phyloP scores from a whole-genome alignment of 169 alveolate genomes.

The Cryptosporidium muris region DNA sequence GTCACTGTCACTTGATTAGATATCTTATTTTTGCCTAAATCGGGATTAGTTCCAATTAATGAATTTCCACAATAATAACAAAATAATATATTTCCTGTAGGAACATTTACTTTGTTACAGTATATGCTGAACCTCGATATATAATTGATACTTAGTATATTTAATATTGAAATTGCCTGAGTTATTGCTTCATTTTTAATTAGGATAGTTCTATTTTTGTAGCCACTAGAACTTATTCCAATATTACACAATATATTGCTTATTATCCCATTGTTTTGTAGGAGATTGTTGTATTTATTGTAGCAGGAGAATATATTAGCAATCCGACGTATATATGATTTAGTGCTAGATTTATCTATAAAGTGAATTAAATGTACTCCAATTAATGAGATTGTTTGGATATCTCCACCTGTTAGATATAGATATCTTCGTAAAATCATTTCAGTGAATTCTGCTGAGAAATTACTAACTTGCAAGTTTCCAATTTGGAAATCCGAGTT shows the following conservation, averaged over 20 bases:
- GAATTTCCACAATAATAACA: slow-evolving; percentile 59
- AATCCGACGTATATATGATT: background rate
- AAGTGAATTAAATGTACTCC: slow-evolving; percentile 12
- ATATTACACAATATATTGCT: background rate
- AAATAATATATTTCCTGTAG: slow-evolving; percentile 51
- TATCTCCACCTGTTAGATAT: slow-evolving; percentile 47
- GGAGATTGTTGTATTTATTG: slow-evolving; percentile 18
- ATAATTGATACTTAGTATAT: background rate
- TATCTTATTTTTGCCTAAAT: background rate
- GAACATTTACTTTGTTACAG: slow-evolving; percentile 1
- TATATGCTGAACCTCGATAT: slow-evolving; percentile 2
- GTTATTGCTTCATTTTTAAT: slow-evolving; percentile 3
- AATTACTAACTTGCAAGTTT: background rate
- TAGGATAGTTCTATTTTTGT: background rate
- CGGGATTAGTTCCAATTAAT: slow-evolving; percentile 16
- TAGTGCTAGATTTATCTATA: background rate
- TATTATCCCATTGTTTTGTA: slow-evolving; percentile 22
- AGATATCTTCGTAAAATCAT: slow-evolving; percentile 10
- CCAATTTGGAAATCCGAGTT: background rate
- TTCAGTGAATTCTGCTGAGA: background rate
- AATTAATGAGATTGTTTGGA: slow-evolving; percentile 49
- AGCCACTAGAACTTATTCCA: background rate
- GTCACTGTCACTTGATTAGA: too few species aligned
- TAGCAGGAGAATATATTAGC: slow-evolving; percentile 18
- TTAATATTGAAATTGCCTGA: slow-evolving; percentile 21